Percentiles rank a stretch among this genome's conserved stretches.
Conservation (phyloP, 2,329 filamentous ascomycete species). For the Pyrenophora teres region DNA sequence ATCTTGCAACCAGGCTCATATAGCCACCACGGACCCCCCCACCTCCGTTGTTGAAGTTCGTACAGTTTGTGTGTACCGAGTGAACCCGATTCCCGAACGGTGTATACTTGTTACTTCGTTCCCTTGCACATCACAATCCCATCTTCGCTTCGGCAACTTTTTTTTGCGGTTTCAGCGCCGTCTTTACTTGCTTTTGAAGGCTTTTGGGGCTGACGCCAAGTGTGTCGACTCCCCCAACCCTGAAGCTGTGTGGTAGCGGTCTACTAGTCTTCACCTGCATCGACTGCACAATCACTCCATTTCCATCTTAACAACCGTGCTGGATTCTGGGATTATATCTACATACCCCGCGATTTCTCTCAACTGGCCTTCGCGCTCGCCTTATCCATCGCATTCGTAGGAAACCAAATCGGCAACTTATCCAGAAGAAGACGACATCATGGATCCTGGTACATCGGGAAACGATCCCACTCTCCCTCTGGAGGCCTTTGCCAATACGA, state of each 20-base stretch:
- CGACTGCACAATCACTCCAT: conserved; percentile 23
- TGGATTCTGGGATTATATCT: background rate
- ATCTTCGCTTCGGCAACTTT: background rate
- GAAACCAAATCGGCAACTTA: background rate
- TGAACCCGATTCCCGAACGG: background rate
- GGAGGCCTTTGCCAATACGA: conserved; percentile 59
- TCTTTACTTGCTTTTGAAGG: conserved; percentile 17
- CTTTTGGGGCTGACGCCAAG: conserved; percentile 30
- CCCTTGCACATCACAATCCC: background rate
- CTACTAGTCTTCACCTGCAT: conserved; percentile 21
- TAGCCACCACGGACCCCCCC: conserved; percentile 25
- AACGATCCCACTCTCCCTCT: conserved; percentile 40
- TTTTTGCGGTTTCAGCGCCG: conserved; percentile 5
- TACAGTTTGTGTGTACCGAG: conserved; percentile 6
- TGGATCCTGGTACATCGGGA: conserved; percentile 37
- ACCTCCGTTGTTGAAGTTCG: background rate
- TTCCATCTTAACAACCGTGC: conserved; percentile 24
- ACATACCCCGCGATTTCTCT: background rate
- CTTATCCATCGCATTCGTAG: background rate
- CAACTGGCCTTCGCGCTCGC: background rate
- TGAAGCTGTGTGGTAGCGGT: conserved; percentile 25
- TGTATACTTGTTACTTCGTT: conserved; percentile 6
- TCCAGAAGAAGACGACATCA: conserved; percentile 17
- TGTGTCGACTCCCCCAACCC: conserved; percentile 19
- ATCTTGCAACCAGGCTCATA: conserved; percentile 10